These are phyloP conservation scores for Mycogone perniciosa DNA, from an alignment of 2,329 filamentous ascomycete genomes.

Conservation along the genomic window DNA sequence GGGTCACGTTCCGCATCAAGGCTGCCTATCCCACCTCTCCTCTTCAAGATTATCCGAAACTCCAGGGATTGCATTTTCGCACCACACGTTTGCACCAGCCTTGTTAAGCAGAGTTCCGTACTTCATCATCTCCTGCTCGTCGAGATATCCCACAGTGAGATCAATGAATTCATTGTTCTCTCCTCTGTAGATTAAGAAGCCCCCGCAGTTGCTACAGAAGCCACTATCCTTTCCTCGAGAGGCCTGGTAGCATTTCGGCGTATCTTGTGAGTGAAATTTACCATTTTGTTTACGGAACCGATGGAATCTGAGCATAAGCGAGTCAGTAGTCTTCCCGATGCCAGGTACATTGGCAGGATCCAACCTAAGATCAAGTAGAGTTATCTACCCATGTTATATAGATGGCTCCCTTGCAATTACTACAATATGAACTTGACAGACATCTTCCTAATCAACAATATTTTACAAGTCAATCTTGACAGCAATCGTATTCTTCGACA, in stretches of 20 bases:
- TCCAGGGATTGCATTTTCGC: slow-evolving; percentile 39
- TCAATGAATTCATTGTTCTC: slow-evolving; percentile 24
- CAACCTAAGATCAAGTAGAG: slow-evolving; percentile 16
- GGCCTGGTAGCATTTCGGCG: slow-evolving; percentile 35
- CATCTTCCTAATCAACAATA: background rate
- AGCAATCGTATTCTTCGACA: slow-evolving; percentile 43
- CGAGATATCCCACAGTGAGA: slow-evolving; percentile 38
- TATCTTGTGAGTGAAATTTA: slow-evolving; percentile 25
- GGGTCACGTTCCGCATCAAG: background rate
- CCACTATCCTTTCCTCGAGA: slow-evolving; percentile 22
- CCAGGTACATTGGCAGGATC: slow-evolving; percentile 48
- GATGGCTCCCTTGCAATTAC: background rate
- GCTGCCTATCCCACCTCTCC: slow-evolving; percentile 1
- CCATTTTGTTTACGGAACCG: slow-evolving; percentile 28
- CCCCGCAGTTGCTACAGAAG: slow-evolving; percentile 19
- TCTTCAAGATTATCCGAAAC: slow-evolving; percentile 38
- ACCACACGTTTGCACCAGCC: slow-evolving; percentile 34
- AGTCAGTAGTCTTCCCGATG: slow-evolving; percentile 45
- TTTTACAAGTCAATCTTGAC: slow-evolving; percentile 43
- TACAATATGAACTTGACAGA: background rate
- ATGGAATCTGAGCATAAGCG: slow-evolving; percentile 38
- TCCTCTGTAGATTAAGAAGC: slow-evolving; percentile 31
- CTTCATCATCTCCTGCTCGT: slow-evolving; percentile 36
- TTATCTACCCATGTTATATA: too few species aligned
- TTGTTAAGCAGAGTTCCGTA: slow-evolving; percentile 35